Evolutionary conservation across 208 protist genomes (phyloP), one percentile per base, ranked within the genome.

Genomic region (Acanthamoeba castellanii): DNA sequence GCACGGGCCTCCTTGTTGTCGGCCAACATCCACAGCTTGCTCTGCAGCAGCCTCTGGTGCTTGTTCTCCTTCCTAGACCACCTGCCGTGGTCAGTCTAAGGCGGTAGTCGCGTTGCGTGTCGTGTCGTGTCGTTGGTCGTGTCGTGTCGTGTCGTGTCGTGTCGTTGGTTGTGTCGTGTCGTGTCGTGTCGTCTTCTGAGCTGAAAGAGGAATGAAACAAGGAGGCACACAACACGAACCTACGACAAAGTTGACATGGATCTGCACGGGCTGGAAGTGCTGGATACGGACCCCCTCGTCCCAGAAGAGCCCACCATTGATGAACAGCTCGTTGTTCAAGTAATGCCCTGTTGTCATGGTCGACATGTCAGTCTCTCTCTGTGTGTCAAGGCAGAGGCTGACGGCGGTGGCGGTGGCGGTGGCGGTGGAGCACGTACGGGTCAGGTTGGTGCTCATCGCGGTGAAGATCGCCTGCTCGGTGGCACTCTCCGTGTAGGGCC

Each of bases 401-500:
- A 42, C 37, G 37, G 3, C 37, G 37, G 37, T 42, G 22, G 22
- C 14, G 59, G 59, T 66, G 59, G n/a, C 22, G 9, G 8, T 16
- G 11, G n/a, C 30, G 13, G n/a, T 1, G 70, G 27, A 45, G 37
- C 37, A 45, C 37, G 9, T 34, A 82, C 45, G 27, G 74, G 8
- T 18, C 37, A 52, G 32, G 13, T 34, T 52, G 9, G 18, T 52
- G 45, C 34, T 11, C 45, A 47, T 42, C 7, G 37, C 22, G 37
- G 47, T 82, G 74, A 82, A 82, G 74, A 82, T 42, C 18, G 47
- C 13, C 13, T 82, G 74, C 18, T 82, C 74, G 22, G n/a, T 82
- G 37, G 30, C 34, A 5, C 64, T 22, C 18, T 72, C 64, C 64
- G 14, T 6, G 64, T 72, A 72, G 7, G 30, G n/a, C n/a, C 2